phyloP scores from a whole-genome alignment of 192 early-diverging fungal genomes.

The Chytriomyces sp. region DNA sequence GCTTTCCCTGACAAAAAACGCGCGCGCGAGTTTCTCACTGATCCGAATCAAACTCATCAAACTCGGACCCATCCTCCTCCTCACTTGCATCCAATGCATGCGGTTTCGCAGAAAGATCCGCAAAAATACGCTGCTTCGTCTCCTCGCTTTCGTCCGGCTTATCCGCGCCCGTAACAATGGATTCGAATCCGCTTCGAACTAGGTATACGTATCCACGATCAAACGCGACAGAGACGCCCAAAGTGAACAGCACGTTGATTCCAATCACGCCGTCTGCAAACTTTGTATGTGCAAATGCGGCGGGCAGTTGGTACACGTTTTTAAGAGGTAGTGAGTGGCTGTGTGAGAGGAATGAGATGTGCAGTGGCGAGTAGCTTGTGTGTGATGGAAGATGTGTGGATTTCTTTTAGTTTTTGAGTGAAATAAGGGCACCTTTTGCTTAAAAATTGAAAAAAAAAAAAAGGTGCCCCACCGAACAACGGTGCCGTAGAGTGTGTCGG shows the following conservation, averaged over 20 bases:
- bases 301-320: conserved; percentile 20
- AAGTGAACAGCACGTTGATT: conserved; percentile 7
- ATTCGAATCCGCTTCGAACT: conserved; percentile 16
- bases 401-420: no score
- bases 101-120: no score
- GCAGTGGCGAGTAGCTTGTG: conserved; percentile 20
- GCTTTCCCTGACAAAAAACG: no score
- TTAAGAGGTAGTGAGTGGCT: conserved; percentile 7
- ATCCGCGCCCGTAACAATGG: not conserved
- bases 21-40: no score
- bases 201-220: conserved; percentile 28
- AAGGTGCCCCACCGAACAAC: conserved; percentile 16
- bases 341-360: conserved; percentile 34
- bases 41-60: no score
- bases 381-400: not conserved
- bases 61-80: no score
- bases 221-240: conserved; percentile 23
- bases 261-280: conserved; percentile 22
- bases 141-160: conserved; percentile 5
- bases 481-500: conserved; percentile 11
- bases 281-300: conserved; percentile 5
- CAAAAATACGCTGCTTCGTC: no score
- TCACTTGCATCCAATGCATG: no score
- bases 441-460: not conserved
- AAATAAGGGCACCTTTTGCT: no score